phyloP scores from a whole-genome alignment of 495 filamentous ascomycete genomes.

The Penicillium subrubescens region DNA sequence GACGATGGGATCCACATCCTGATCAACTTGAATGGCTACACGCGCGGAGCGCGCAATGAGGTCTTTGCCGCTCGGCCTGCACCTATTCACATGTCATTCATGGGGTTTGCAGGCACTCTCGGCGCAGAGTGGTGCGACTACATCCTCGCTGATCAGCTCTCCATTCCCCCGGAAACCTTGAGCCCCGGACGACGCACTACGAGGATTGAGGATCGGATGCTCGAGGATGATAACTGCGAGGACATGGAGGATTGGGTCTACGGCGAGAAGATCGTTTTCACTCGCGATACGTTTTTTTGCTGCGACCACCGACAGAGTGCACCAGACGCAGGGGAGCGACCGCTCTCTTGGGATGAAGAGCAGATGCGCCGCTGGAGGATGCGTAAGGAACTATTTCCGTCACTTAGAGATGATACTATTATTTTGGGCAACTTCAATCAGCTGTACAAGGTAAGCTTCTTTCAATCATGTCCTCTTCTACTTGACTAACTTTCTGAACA shows the following conservation, averaged over 20 bases:
- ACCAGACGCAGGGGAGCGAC: conserved; percentile 65
- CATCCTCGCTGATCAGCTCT: conserved; percentile 84
- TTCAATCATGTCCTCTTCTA: neutral
- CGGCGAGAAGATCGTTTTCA: conserved; percentile 94
- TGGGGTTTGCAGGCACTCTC: conserved; percentile 96
- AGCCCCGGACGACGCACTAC: conserved; percentile 76
- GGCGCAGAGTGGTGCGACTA: conserved; percentile 99
- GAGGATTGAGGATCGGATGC: conserved; percentile 67
- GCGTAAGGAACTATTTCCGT: conserved; percentile 92
- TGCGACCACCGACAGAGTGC: conserved; percentile 96
- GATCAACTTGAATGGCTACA: conserved; percentile 97
- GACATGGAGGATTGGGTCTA: conserved; percentile 82
- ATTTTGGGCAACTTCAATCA: conserved; percentile 99
- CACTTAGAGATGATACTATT: conserved; percentile 77
- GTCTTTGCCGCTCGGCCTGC: conserved; percentile 94
- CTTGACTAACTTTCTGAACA: conserved; percentile 36
- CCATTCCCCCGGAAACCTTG: conserved; percentile 80
- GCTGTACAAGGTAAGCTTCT: conserved; percentile 82
- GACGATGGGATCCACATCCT: conserved; percentile 95
- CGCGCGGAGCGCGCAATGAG: conserved; percentile 94
- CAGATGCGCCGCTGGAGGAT: conserved; percentile 84
- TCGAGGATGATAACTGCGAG: conserved; percentile 68
- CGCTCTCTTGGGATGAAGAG: conserved; percentile 83
- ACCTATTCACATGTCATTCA: conserved; percentile 99
- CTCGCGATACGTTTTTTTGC: conserved; percentile 96